A percentile compares a stretch with the other conserved stretches of the same genome.
phyloP scores from a whole-genome alignment of 305 asterid genomes.

The Ajuga reptans region DNA sequence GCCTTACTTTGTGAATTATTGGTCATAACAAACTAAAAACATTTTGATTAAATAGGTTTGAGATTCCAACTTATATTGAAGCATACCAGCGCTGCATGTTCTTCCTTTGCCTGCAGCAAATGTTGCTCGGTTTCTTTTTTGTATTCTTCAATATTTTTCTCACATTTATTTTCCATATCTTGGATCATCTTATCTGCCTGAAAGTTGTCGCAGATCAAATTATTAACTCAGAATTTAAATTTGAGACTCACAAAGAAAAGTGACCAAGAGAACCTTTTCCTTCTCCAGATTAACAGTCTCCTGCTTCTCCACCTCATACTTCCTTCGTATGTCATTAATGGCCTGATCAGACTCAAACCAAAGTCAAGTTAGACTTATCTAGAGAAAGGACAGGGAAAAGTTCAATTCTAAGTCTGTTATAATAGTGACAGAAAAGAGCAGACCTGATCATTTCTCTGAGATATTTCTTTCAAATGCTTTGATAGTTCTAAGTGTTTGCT shows the following conservation, averaged over 20 bases:
- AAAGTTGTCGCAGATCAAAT: slow-evolving; percentile 26
- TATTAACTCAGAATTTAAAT: slow-evolving; percentile 10
- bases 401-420: slow-evolving; percentile 7
- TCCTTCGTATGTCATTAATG: slow-evolving; percentile 70
- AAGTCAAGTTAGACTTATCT: slow-evolving; percentile 24
- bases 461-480: slow-evolving; percentile 86
- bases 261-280: slow-evolving; percentile 56
- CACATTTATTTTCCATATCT: slow-evolving; percentile 56
- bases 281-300: slow-evolving; percentile 64
- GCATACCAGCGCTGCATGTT: slow-evolving; percentile 72
- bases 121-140: slow-evolving; percentile 63
- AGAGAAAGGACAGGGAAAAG: slow-evolving; percentile 18
- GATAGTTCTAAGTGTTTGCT: slow-evolving; percentile 81
- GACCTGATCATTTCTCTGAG: slow-evolving; percentile 92
- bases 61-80: neutral
- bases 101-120: slow-evolving; percentile 59
- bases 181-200: slow-evolving; percentile 63
- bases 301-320: slow-evolving; percentile 82
- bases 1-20: neutral
- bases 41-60: slow-evolving; percentile 11
- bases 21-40: neutral
- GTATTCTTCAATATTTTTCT: slow-evolving; percentile 53
- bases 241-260: slow-evolving; percentile 9
- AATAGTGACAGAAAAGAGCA: slow-evolving; percentile 11
- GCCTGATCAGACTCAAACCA: slow-evolving; percentile 53